These are phyloP conservation scores for Globisporangium carolinianum DNA, from an alignment of 352 stramenopile species.

Conservation along the genomic window DNA sequence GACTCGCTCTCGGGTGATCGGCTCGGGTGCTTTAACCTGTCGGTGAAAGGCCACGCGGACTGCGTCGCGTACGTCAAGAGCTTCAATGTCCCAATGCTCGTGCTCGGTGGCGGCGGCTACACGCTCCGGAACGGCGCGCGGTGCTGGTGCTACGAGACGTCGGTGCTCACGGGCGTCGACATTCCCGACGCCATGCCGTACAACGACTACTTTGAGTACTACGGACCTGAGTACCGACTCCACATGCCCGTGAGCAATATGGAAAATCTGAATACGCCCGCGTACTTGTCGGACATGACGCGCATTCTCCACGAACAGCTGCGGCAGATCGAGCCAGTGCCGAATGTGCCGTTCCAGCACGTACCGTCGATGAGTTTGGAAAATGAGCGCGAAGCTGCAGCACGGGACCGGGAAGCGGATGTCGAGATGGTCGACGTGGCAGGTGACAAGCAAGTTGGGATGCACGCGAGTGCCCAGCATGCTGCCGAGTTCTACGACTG, in stretches of 20 bases:
- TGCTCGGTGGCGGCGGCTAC: conserved; percentile 97
- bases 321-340: conserved; percentile 92
- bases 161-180: conserved; percentile 90
- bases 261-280: conserved; percentile 95
- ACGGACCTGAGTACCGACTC: conserved; percentile 96
- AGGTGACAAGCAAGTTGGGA: conserved; percentile 49
- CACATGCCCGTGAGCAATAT: conserved; percentile 96
- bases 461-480: conserved; percentile 47
- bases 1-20: conserved; percentile 98
- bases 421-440: conserved; percentile 62
- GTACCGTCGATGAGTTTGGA: conserved; percentile 47
- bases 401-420: conserved; percentile 54
- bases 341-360: conserved; percentile 93
- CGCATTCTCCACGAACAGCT: conserved; percentile 93
- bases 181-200: conserved; percentile 96
- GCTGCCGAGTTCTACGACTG: conserved; percentile 78
- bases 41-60: conserved; percentile 94
- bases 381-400: conserved; percentile 24
- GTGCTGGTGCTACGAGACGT: conserved; percentile 93
- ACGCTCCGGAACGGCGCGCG: conserved; percentile 96
- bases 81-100: conserved; percentile 95
- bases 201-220: conserved; percentile 99
- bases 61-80: conserved; percentile 95
- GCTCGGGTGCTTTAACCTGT: conserved; percentile 98
- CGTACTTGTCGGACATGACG: conserved; percentile 89